Percentiles rank a stretch among this genome's conserved stretches.
Conservation (phyloP, 371 early-diverging fungal genomes). For the Mycotypha africana region DNA sequence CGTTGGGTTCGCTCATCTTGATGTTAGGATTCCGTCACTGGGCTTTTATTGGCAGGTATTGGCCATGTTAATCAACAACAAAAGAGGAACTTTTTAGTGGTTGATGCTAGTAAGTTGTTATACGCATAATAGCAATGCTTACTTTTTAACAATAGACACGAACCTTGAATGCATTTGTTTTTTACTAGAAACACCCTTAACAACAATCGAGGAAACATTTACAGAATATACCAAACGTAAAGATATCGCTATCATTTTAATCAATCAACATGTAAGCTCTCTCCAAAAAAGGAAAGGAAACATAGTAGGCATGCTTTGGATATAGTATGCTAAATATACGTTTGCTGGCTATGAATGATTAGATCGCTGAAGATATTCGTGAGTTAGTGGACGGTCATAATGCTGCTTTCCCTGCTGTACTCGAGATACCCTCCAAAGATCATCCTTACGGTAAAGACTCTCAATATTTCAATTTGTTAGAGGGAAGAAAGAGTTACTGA, state of each 20-base stretch:
- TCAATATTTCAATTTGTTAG: too few relatives aligned
- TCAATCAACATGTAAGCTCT: conserved; percentile 88
- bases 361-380: conserved; percentile 94
- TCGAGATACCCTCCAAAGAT: conserved; percentile 99
- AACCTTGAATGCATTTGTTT: background rate
- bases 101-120: conserved; percentile 90
- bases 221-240: conserved; percentile 83
- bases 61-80: conserved; percentile 86
- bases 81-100: conserved; percentile 92
- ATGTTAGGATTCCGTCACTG: conserved; percentile 92
- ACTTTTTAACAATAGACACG: background rate
- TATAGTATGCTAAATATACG: background rate
- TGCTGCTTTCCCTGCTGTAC: conserved; percentile 92
- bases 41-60: conserved; percentile 93
- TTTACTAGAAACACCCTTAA: conserved; percentile 81
- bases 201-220: conserved; percentile 88
- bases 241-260: conserved; percentile 96
- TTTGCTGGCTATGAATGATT: conserved; percentile 7
- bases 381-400: conserved; percentile 84
- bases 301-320: background rate
- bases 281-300: background rate
- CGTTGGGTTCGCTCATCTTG: background rate
- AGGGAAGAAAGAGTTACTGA: too few relatives aligned
- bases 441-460: too few relatives aligned
- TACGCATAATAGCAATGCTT: too few relatives aligned